These are phyloP conservation scores for Pseudogymnoascus sp. DNA, from an alignment of 2,329 filamentous ascomycete genomes.

Conservation along the genomic window DNA sequence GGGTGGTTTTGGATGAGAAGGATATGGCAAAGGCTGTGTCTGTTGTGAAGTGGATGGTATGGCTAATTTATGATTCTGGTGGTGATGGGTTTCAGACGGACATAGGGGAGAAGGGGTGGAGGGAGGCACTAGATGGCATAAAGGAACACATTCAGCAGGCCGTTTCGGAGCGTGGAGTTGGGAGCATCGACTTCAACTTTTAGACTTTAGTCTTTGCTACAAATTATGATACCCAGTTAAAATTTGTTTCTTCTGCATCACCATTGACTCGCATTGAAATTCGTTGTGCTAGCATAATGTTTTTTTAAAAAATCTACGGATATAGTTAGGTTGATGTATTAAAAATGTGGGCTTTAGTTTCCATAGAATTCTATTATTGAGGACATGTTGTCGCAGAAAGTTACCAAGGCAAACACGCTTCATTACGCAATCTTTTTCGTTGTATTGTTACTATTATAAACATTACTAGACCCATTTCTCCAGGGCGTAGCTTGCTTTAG, in stretches of 20 bases:
- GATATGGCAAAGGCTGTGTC: constrained; percentile 68
- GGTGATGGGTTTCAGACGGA: constrained; percentile 32
- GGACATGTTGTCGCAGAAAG: not conserved
- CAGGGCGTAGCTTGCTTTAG: not conserved
- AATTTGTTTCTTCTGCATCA: not conserved
- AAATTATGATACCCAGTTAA: not conserved
- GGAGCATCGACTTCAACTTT: constrained; percentile 40
- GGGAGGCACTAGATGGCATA: constrained; percentile 34
- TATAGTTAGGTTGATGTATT: no score
- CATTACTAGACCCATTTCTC: not conserved
- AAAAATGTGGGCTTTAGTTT: not conserved
- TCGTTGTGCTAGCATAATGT: not conserved
- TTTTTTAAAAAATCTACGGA: not conserved
- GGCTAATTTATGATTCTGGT: constrained; percentile 43
- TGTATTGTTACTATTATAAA: not conserved
- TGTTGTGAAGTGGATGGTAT: constrained; percentile 59
- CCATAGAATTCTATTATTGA: not conserved
- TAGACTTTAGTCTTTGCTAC: not conserved
- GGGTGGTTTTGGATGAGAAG: constrained; percentile 66
- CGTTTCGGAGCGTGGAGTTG: constrained; percentile 48
- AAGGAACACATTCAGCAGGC: constrained; percentile 47
- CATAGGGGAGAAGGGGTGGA: constrained; percentile 40
- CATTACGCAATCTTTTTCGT: not conserved
- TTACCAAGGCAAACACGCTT: not conserved
- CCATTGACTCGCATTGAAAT: not conserved